Percentiles rank a stretch among this genome's conserved stretches.
Evolutionary conservation across 2,329 filamentous ascomycete genomes (phyloP).

Genomic region (Tothia fuscella): DNA sequence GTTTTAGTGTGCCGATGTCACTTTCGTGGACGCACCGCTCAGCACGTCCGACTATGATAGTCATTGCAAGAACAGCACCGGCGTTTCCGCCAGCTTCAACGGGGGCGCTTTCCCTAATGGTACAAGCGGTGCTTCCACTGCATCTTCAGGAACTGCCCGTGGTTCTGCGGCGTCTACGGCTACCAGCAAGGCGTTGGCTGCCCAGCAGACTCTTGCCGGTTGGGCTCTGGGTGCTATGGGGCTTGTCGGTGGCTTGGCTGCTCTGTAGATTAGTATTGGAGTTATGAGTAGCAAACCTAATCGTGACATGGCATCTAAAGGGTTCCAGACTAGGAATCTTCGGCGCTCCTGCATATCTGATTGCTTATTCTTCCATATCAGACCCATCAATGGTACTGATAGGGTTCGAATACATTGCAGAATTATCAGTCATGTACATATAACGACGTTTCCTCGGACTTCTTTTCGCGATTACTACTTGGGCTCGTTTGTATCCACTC

Average conservation of each 20-base stretch:
- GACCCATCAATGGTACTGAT: too few species aligned
- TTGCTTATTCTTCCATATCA: too few species aligned
- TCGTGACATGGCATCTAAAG: too few species aligned
- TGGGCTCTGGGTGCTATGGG: slow-evolving; percentile 21
- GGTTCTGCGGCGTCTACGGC: slow-evolving; percentile 8
- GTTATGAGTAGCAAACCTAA: too few species aligned
- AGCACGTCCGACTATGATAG: slow-evolving; percentile 30
- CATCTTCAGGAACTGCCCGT: slow-evolving; percentile 11
- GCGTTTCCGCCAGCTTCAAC: slow-evolving; percentile 37
- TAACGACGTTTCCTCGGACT: too few species aligned
- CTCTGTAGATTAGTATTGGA: too few species aligned
- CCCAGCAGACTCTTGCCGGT: background rate
- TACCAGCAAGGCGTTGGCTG: slow-evolving; percentile 1
- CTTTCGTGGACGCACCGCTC: slow-evolving; percentile 44
- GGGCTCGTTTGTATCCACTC: too few species aligned
- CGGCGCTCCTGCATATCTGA: too few species aligned
- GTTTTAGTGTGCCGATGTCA: slow-evolving; percentile 58
- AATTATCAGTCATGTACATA: too few species aligned
- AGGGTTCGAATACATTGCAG: too few species aligned
- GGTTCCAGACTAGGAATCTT: too few species aligned
- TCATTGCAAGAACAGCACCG: slow-evolving; percentile 48
- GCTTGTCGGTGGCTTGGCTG: slow-evolving; percentile 15
- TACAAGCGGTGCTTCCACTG: slow-evolving; percentile 16
- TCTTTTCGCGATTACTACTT: too few species aligned
- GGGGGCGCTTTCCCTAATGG: slow-evolving; percentile 26